phyloP scores from a whole-genome alignment of 495 filamentous ascomycete genomes.

The Neurospora sp. region DNA sequence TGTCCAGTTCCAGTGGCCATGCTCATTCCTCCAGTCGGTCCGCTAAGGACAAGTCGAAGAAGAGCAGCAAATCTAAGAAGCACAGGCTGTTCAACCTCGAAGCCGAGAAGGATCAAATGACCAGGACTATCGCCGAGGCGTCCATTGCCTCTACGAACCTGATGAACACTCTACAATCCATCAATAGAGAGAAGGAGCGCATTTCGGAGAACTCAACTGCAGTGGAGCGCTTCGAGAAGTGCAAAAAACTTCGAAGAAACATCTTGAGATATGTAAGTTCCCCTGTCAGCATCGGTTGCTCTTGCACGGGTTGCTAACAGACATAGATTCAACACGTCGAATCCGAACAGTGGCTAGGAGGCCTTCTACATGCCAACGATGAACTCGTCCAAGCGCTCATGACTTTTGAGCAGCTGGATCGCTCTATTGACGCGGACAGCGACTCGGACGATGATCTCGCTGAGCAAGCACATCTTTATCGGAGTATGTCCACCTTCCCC shows the following conservation, averaged over 20 bases:
- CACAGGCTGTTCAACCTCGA: slow-evolving; percentile 69
- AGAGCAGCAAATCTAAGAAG: slow-evolving; percentile 43
- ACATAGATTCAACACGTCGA: slow-evolving; percentile 67
- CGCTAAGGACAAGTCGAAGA: slow-evolving; percentile 36
- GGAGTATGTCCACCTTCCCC: slow-evolving; percentile 25
- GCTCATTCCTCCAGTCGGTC: slow-evolving; percentile 20
- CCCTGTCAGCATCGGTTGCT: too few species aligned
- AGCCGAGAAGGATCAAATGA: slow-evolving; percentile 75
- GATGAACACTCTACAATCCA: slow-evolving; percentile 75
- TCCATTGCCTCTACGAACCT: slow-evolving; percentile 86
- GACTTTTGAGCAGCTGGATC: slow-evolving; percentile 89
- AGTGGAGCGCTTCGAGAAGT: slow-evolving; percentile 68
- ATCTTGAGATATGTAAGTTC: slow-evolving; percentile 61
- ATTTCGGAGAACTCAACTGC: slow-evolving; percentile 77
- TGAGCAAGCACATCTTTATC: slow-evolving; percentile 44
- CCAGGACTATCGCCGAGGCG: slow-evolving; percentile 71
- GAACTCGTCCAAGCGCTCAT: slow-evolving; percentile 84
- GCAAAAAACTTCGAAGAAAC: slow-evolving; percentile 72
- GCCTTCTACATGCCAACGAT: slow-evolving; percentile 73
- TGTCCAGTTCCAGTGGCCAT: slow-evolving; percentile 13
- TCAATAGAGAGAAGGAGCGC: slow-evolving; percentile 81
- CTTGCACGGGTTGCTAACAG: neutral
- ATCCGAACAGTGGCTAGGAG: slow-evolving; percentile 69
- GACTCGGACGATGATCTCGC: slow-evolving; percentile 72
- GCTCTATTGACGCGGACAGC: slow-evolving; percentile 91